Conservation (phyloP, 352 stramenopile species). For the Globisporangium mamillatum region DNA sequence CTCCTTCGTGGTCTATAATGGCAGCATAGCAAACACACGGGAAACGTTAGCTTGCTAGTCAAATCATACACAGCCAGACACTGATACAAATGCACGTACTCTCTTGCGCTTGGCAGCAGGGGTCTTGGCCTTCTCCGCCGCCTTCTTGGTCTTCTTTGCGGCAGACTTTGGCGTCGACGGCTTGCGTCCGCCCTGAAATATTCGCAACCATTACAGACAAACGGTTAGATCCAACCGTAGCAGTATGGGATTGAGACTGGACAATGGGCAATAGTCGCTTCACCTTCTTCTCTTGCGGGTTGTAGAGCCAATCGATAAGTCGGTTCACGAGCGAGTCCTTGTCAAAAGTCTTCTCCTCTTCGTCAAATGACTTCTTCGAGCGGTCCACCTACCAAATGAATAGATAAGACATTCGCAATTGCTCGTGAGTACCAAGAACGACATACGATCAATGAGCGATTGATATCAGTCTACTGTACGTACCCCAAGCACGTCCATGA, state of each 20-base stretch:
- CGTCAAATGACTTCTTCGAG: conserved; percentile 84
- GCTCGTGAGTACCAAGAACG: not conserved
- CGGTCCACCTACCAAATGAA: conserved; percentile 57
- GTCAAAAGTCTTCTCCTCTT: conserved; percentile 44
- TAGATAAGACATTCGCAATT: not conserved
- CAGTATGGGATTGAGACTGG: not conserved
- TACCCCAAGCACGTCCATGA: conserved; percentile 81
- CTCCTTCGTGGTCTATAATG: conserved; percentile 15
- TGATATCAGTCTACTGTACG: too few species aligned
- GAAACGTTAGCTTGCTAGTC: not conserved
- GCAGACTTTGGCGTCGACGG: conserved; percentile 12
- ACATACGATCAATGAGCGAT: not conserved
- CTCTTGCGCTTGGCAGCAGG: conserved; percentile 30
- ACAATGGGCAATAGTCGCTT: not conserved
- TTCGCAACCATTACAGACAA: not conserved
- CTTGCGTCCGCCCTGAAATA: conserved; percentile 5
- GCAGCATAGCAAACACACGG: not conserved
- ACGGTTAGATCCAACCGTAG: not conserved
- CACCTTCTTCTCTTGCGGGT: conserved; percentile 60
- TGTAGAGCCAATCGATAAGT: conserved; percentile 72
- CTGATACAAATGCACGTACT: conserved; percentile 15
- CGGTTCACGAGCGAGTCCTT: conserved; percentile 70
- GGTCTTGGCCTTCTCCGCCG: conserved; percentile 20
- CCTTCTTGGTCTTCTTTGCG: conserved; percentile 17
- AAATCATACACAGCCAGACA: not conserved